phyloP scores from a whole-genome alignment of 1,284 basidiomycete species.

The Sporisorium iseilematis-ciliati region DNA sequence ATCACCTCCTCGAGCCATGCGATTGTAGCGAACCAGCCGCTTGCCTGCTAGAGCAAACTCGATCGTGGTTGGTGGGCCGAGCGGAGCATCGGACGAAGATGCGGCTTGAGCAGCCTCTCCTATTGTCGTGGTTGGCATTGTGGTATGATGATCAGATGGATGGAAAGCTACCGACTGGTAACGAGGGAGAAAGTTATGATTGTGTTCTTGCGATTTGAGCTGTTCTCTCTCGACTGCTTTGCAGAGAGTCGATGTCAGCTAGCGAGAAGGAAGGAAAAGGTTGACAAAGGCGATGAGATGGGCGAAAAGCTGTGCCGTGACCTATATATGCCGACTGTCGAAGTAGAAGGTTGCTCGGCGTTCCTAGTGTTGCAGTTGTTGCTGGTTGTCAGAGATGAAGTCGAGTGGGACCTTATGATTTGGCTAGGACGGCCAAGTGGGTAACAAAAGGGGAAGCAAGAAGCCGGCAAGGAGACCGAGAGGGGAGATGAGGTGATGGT shows the following conservation, averaged over 20 bases:
- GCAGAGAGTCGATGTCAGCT: too few relatives aligned
- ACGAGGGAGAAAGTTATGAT: not conserved
- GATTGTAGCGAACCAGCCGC: constrained; percentile 41
- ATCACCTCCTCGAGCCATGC: constrained; percentile 34
- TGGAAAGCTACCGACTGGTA: too few relatives aligned
- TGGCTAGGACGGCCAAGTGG: not conserved
- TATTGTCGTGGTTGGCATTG: not conserved
- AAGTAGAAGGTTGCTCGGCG: not conserved
- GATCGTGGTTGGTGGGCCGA: constrained; percentile 34
- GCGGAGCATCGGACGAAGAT: constrained; percentile 9
- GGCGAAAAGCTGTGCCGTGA: not conserved
- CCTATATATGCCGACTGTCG: constrained; percentile 1
- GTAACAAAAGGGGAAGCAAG: not conserved
- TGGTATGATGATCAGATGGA: not conserved
- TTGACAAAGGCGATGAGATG: too few relatives aligned
- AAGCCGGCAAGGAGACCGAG: not conserved
- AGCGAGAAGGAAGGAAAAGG: too few relatives aligned
- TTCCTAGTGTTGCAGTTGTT: not conserved
- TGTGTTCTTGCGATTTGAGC: too few relatives aligned
- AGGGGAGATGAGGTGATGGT: constrained; percentile 7
- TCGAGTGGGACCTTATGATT: not conserved
- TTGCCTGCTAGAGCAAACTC: constrained; percentile 26
- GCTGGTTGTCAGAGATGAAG: not conserved
- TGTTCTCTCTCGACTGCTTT: too few relatives aligned
- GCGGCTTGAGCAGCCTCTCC: constrained; percentile 10